These are phyloP conservation scores for maize (Zea mays) DNA, from an alignment of 176 grass and related monocot genomes.

Conservation along the genomic window DNA sequence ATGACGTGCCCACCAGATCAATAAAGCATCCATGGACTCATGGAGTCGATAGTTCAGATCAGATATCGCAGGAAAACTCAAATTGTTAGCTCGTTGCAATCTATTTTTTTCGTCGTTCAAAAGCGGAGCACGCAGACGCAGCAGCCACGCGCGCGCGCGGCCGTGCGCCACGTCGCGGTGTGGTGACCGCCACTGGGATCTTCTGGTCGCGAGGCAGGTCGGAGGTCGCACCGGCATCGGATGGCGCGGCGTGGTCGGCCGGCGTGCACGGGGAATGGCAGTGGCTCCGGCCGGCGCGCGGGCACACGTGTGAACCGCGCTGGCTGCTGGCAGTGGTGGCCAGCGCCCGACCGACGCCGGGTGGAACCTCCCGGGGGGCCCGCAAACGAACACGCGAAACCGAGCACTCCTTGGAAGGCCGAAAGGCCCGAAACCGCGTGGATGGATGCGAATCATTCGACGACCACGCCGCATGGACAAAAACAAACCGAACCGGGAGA, in stretches of 20 bases:
- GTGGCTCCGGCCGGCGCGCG: not conserved
- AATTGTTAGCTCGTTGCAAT: too few relatives aligned
- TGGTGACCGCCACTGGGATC: not conserved
- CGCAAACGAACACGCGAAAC: not conserved
- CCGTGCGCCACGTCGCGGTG: not conserved
- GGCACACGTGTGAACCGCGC: constrained; percentile 25
- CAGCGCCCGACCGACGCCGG: not conserved
- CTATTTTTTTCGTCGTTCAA: too few relatives aligned
- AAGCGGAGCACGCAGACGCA: too few relatives aligned
- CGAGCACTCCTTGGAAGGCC: too few relatives aligned
- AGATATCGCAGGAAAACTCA: too few relatives aligned
- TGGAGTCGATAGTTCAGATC: too few relatives aligned
- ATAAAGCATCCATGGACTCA: too few relatives aligned
- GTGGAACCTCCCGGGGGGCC: constrained; percentile 21
- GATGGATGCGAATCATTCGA: not conserved
- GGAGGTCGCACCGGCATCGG: not conserved
- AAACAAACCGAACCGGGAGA: not conserved
- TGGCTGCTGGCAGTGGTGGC: not conserved
- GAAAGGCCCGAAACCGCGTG: not conserved
- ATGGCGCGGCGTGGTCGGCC: not conserved
- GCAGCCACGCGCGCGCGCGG: too few relatives aligned
- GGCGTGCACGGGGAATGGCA: not conserved
- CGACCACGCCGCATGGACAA: not conserved
- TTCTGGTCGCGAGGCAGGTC: not conserved
- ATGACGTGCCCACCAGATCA: too few relatives aligned